Conservation (phyloP, 1,139 yeast genomes). For the Hemisphaericaspora xylanilytica region DNA sequence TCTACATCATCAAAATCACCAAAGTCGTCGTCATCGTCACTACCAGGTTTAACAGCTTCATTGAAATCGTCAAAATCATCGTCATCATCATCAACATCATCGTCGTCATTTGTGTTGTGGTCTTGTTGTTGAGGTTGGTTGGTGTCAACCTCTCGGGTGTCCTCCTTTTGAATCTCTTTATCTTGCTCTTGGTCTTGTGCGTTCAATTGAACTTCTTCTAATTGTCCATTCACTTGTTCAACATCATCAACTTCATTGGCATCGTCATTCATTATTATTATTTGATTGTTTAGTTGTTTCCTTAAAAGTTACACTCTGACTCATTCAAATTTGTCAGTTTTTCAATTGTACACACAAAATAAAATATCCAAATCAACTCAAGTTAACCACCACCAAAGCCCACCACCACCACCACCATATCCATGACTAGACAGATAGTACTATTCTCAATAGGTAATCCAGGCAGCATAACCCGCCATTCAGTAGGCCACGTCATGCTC, state of each 20-base stretch:
- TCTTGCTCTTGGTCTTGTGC: conserved; percentile 5
- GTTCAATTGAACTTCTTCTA: background rate
- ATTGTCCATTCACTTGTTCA: background rate
- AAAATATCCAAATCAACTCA: too few relatives aligned
- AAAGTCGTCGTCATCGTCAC: conserved; percentile 9
- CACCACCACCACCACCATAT: too few relatives aligned
- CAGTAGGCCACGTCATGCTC: conserved; percentile 40
- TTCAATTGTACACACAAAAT: too few relatives aligned
- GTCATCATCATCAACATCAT: conserved; percentile 5
- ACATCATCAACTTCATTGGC: background rate
- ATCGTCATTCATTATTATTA: conserved; percentile 2
- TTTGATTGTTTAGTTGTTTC: too few relatives aligned
- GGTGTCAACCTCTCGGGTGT: too few relatives aligned
- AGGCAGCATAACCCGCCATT: conserved; percentile 39
- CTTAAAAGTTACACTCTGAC: background rate
- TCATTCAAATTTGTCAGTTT: background rate
- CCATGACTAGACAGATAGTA: conserved; percentile 16
- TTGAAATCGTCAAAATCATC: conserved; percentile 12
- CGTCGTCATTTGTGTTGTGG: conserved; percentile 6
- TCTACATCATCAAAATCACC: conserved; percentile 16
- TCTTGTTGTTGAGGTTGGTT: conserved; percentile 7
- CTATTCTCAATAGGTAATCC: conserved; percentile 46
- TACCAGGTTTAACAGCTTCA: conserved; percentile 7
- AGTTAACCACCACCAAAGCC: too few relatives aligned
- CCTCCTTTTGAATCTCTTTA: background rate